These are phyloP conservation scores for Ulmus americana DNA, from an alignment of 331 rosid genomes.

Conservation along the genomic window DNA sequence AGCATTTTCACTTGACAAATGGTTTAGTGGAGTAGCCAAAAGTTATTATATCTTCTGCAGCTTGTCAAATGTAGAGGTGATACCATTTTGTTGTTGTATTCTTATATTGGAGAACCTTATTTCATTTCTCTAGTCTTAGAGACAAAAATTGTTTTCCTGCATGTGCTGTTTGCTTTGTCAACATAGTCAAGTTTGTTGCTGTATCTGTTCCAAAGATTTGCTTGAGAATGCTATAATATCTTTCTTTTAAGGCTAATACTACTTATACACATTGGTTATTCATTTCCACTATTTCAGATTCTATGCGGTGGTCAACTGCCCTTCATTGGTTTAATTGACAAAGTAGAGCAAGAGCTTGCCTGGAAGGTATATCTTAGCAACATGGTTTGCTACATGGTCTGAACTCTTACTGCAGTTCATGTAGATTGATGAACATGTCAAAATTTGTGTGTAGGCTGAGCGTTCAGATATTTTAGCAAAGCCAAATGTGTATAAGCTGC, in stretches of 20 bases:
- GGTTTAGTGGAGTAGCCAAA: background rate
- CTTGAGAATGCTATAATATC: background rate
- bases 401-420: conserved; percentile 15
- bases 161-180: background rate
- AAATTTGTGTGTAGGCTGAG: conserved; percentile 54
- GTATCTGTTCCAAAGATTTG: background rate
- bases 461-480: conserved; percentile 74
- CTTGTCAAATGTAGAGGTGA: background rate
- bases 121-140: background rate
- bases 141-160: background rate
- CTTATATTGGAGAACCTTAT: background rate
- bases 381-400: conserved; percentile 6
- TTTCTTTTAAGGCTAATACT: background rate
- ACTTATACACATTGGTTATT: background rate
- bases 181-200: background rate
- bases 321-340: conserved; percentile 76
- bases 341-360: conserved; percentile 92
- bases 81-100: background rate
- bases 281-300: conserved; percentile 44
- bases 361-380: conserved; percentile 62
- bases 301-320: conserved; percentile 84
- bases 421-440: conserved; percentile 11
- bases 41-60: background rate
- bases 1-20: background rate
- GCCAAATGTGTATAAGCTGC: conserved; percentile 87